Evolutionary conservation across 768 basidiomycete species (phyloP).

Genomic region (Mycena epipterygia): DNA sequence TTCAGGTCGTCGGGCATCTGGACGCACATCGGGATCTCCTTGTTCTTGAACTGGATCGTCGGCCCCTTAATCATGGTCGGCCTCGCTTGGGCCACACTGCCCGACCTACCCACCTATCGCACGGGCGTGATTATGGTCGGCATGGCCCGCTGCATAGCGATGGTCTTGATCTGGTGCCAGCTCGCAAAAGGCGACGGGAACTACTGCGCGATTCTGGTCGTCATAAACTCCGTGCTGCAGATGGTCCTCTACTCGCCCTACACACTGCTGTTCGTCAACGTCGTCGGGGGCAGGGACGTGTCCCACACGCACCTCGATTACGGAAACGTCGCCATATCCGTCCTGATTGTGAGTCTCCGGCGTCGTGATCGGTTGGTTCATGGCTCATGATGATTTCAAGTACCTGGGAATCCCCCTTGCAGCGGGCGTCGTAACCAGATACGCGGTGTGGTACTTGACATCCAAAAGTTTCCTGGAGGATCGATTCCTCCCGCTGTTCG

Average conservation of each 20-base stretch:
- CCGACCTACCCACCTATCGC: slow-evolving; percentile 81
- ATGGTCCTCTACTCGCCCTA: slow-evolving; percentile 83
- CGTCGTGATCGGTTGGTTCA: too few species aligned
- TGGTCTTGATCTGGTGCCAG: slow-evolving; percentile 88
- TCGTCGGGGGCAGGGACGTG: slow-evolving; percentile 65
- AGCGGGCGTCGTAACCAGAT: slow-evolving; percentile 80
- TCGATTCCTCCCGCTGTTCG: slow-evolving; percentile 77
- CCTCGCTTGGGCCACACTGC: slow-evolving; percentile 87
- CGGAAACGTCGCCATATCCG: slow-evolving; percentile 71
- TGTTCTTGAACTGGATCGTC: slow-evolving; percentile 84
- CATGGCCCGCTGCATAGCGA: slow-evolving; percentile 77
- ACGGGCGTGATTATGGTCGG: slow-evolving; percentile 89
- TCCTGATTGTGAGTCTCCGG: slow-evolving; percentile 71
- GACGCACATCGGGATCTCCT: slow-evolving; percentile 76
- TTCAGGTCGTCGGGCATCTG: slow-evolving; percentile 69
- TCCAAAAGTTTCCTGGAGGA: slow-evolving; percentile 64
- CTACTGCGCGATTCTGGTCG: slow-evolving; percentile 85
- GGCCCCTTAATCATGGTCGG: slow-evolving; percentile 90
- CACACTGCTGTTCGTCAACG: slow-evolving; percentile 79
- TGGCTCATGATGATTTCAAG: neutral
- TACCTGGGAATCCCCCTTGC: slow-evolving; percentile 82
- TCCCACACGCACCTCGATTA: slow-evolving; percentile 65
- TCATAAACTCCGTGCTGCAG: slow-evolving; percentile 85
- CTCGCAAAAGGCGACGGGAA: slow-evolving; percentile 77
- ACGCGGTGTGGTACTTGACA: slow-evolving; percentile 59